phyloP scores from a whole-genome alignment of 2,329 filamentous ascomycete species.

The Myriosclerotinia curreyana region DNA sequence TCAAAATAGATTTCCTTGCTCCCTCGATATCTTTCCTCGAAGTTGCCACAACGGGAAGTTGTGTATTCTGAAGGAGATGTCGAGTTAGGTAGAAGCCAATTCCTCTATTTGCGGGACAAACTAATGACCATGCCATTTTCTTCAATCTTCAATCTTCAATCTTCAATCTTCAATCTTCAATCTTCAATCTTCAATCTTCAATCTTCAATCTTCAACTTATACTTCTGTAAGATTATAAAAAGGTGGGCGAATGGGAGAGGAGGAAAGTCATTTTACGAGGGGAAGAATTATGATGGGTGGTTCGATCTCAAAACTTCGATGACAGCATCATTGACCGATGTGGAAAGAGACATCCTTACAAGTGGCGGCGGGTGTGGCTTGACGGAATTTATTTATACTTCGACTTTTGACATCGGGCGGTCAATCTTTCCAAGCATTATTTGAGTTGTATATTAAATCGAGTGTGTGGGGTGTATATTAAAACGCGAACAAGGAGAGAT shows the following conservation, averaged over 20 bases:
- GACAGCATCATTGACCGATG: slow-evolving; percentile 19
- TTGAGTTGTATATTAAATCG: slow-evolving; percentile 6
- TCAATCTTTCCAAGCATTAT: background rate
- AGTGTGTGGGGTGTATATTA: background rate
- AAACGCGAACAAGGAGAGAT: background rate
- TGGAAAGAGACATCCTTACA: slow-evolving; percentile 2
- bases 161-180: background rate
- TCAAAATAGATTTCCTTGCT: slow-evolving; percentile 49
- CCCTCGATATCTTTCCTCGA: slow-evolving; percentile 52
- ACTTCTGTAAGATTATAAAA: background rate
- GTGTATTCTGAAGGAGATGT: slow-evolving; percentile 55
- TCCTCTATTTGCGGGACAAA: slow-evolving; percentile 60
- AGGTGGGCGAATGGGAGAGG: background rate
- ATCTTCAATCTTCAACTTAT: background rate
- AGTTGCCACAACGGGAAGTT: slow-evolving; percentile 58
- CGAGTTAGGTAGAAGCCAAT: slow-evolving; percentile 61
- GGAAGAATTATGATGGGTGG: background rate
- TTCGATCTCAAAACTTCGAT: slow-evolving; percentile 5
- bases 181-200: background rate
- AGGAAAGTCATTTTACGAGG: background rate
- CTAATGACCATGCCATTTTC: slow-evolving; percentile 41
- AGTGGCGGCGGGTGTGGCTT: slow-evolving; percentile 21
- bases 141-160: background rate
- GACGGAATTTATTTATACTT: slow-evolving; percentile 10
- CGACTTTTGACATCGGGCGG: background rate